A percentile compares a stretch with the other conserved stretches of the same genome.
phyloP scores from a whole-genome alignment of 2,329 filamentous ascomycete genomes.

The Fusarium sublunatum region DNA sequence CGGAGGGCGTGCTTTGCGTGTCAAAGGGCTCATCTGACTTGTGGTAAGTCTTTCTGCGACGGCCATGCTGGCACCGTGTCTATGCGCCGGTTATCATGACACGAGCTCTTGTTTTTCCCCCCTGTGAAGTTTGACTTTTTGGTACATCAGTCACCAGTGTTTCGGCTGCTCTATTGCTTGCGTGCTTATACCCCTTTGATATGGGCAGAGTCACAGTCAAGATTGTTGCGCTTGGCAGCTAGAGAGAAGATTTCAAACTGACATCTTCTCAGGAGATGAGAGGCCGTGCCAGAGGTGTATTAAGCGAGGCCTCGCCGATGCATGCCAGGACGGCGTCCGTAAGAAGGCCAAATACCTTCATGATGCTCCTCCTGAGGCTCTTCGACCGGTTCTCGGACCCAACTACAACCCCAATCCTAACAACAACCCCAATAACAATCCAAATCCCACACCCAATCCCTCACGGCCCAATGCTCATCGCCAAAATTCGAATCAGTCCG shows the following conservation, averaged over 20 bases:
- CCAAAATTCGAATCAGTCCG: slow-evolving; percentile 61
- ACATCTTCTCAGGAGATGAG: slow-evolving; percentile 78
- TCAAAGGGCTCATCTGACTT: slow-evolving; percentile 96
- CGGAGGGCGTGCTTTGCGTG: slow-evolving; percentile 95
- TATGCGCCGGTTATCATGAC: slow-evolving; percentile 10
- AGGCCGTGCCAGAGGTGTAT: slow-evolving; percentile 93
- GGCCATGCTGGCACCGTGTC: slow-evolving; percentile 5
- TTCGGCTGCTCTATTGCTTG: slow-evolving; percentile 9
- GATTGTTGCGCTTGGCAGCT: slow-evolving; percentile 10
- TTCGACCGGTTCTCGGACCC: slow-evolving; percentile 84
- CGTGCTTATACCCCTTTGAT: background rate
- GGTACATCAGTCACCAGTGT: slow-evolving; percentile 7
- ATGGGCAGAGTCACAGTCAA: slow-evolving; percentile 4
- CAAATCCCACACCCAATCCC: slow-evolving; percentile 54
- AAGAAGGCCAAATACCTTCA: slow-evolving; percentile 99
- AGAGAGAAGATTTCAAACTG: slow-evolving; percentile 28
- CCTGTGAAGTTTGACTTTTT: slow-evolving; percentile 30
- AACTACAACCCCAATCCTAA: slow-evolving; percentile 70
- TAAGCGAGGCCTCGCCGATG: slow-evolving; percentile 89
- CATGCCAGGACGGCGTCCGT: slow-evolving; percentile 93
- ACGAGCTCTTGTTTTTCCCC: slow-evolving; percentile 7
- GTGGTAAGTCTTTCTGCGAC: slow-evolving; percentile 75
- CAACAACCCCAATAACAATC: slow-evolving; percentile 65
- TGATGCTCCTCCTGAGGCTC: slow-evolving; percentile 89
- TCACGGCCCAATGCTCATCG: slow-evolving; percentile 60